Conservation (phyloP, 2,329 filamentous ascomycete genomes). For the Ilyonectria destructans region DNA sequence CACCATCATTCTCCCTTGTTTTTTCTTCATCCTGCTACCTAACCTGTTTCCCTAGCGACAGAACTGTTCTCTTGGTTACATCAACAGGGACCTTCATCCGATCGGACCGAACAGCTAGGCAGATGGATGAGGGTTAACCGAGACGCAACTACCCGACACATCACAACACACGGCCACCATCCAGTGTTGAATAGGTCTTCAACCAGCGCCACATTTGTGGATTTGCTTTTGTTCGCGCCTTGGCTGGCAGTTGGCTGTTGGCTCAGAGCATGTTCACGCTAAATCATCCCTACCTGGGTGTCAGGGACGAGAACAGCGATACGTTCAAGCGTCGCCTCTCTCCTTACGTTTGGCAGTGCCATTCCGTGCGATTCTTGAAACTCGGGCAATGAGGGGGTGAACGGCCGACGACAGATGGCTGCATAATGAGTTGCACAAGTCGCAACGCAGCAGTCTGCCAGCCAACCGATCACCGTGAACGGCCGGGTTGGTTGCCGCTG, state of each 20-base stretch:
- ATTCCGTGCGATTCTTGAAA: not conserved
- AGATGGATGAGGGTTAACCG: not conserved
- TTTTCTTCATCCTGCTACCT: not conserved
- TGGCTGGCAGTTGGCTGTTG: not conserved
- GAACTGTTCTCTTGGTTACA: not conserved
- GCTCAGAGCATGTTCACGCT: not conserved
- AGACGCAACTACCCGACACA: not conserved
- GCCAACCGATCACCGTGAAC: not conserved
- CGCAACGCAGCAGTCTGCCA: not conserved
- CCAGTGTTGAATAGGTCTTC: not conserved
- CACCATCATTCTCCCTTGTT: not conserved
- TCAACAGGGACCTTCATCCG: not conserved
- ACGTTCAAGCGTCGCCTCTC: not conserved
- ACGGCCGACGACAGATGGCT: not conserved
- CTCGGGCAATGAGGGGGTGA: not conserved
- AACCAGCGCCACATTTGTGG: not conserved
- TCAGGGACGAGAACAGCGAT: not conserved
- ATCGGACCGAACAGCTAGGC: not conserved
- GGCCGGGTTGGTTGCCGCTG: too few relatives aligned
- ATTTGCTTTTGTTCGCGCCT: not conserved
- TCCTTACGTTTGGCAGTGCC: too few relatives aligned
- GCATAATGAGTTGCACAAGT: not conserved
- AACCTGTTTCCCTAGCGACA: constrained; percentile 5
- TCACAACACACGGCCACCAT: not conserved
- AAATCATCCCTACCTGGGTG: not conserved